phyloP scores from a whole-genome alignment of 176 grass and related monocot genomes.

The Melocanna baccifera region DNA sequence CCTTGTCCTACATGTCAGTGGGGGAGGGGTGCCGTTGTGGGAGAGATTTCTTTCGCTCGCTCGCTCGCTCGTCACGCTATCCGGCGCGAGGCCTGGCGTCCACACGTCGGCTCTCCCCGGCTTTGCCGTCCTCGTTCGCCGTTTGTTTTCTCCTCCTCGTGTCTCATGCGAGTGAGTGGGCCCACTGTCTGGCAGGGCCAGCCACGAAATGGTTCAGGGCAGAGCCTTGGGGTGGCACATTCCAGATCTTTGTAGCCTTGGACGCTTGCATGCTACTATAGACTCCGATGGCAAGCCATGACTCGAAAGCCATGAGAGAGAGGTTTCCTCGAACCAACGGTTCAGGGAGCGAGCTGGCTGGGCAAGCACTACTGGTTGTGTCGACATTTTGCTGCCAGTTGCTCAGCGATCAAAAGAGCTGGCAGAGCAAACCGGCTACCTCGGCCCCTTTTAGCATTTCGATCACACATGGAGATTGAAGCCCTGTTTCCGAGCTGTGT shows the following conservation, averaged over 20 bases:
- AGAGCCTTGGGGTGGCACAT: slow-evolving; percentile 1
- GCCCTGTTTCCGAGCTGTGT: too few species aligned
- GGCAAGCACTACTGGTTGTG: too few species aligned
- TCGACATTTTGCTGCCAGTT: too few species aligned
- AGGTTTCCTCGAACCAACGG: too few species aligned
- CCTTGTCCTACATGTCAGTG: background rate
- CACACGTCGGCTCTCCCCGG: slow-evolving; percentile 36
- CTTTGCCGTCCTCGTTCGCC: background rate
- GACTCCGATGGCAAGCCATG: too few species aligned
- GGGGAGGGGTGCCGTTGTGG: background rate
- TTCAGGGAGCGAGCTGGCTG: too few species aligned
- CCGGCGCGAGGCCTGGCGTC: slow-evolving; percentile 37
- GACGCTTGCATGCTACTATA: background rate
- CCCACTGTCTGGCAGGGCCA: background rate
- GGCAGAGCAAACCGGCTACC: too few species aligned
- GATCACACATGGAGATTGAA: too few species aligned
- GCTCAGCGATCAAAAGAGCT: too few species aligned
- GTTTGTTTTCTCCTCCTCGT: background rate
- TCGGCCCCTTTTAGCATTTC: too few species aligned
- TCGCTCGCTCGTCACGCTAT: slow-evolving; percentile 25
- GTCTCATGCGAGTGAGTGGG: background rate
- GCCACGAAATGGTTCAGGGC: background rate
- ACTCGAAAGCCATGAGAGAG: too few species aligned
- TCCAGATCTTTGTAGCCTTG: slow-evolving; percentile 6
- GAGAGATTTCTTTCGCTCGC: background rate